Evolutionary conservation across 306 rosid genomes (phyloP).

Genomic region (Malus orientalis): DNA sequence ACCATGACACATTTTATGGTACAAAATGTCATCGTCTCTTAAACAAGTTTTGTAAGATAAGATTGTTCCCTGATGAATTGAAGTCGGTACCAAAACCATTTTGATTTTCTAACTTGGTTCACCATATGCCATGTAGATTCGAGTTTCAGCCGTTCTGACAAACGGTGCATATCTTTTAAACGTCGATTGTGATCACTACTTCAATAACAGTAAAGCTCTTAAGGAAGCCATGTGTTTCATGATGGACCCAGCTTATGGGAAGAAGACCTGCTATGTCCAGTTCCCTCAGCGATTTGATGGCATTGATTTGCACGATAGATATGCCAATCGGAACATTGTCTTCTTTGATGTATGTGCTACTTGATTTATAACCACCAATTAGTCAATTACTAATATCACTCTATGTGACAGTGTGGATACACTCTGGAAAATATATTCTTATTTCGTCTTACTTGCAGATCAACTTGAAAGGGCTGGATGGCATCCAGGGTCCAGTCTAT

Average conservation of each 20-base stretch:
- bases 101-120: conserved; percentile 23
- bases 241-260: conserved; percentile 95
- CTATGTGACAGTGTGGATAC: background rate
- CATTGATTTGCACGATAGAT: conserved; percentile 96
- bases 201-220: conserved; percentile 94
- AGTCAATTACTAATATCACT: background rate
- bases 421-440: background rate
- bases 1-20: background rate
- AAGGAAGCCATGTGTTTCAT: conserved; percentile 99
- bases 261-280: conserved; percentile 95
- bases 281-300: conserved; percentile 99
- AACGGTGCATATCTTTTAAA: conserved; percentile 95
- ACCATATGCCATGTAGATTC: conserved; percentile 54
- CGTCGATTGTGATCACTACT: conserved; percentile 98
- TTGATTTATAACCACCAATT: background rate
- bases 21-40: background rate
- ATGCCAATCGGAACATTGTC: conserved; percentile 97
- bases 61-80: background rate
- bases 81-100: background rate
- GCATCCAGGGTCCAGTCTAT: conserved; percentile 97
- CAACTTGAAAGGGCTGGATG: conserved; percentile 95
- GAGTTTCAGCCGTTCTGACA: conserved; percentile 97
- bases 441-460: conserved; percentile 38
- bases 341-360: conserved; percentile 80
- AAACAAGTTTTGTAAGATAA: background rate